Evolutionary conservation across 2,329 filamentous ascomycete genomes (phyloP).

Genomic region (Pseudogymnoascus sp.): DNA sequence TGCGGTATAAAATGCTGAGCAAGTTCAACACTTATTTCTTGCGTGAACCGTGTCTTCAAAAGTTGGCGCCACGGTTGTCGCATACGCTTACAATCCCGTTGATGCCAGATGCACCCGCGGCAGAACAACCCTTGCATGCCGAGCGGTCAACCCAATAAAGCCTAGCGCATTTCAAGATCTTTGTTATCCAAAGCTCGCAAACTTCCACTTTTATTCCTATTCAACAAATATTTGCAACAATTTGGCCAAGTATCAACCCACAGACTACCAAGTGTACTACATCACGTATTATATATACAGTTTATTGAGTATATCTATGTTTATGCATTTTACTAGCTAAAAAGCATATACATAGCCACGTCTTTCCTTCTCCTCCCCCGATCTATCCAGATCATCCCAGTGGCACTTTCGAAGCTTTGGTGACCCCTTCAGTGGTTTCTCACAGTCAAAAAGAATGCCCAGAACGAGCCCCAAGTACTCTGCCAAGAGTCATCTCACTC

Average conservation of each 20-base stretch:
- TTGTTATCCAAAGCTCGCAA: slow-evolving; percentile 5
- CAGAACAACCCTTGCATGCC: neutral
- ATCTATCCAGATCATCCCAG: slow-evolving; percentile 9
- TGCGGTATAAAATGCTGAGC: slow-evolving; percentile 1
- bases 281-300: neutral
- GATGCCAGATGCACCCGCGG: neutral
- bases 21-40: slow-evolving; percentile 9
- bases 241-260: slow-evolving; percentile 1
- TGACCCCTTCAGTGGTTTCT: slow-evolving; percentile 60
- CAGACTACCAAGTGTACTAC: neutral
- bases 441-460: slow-evolving; percentile 83
- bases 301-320: neutral
- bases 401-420: slow-evolving; percentile 93
- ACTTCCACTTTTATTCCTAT: slow-evolving; percentile 4
- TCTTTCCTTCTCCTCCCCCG: neutral
- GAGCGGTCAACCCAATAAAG: neutral
- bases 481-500: slow-evolving; percentile 86
- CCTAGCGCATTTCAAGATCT: neutral
- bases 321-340: neutral
- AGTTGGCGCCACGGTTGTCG: neutral
- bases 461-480: slow-evolving; percentile 66
- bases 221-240: neutral
- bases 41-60: neutral
- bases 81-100: neutral
- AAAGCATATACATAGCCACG: neutral